Percentiles rank a stretch among this genome's conserved stretches.
Evolutionary conservation across 352 stramenopile genomes (phyloP).

Genomic region (Plasmopara halstedii): DNA sequence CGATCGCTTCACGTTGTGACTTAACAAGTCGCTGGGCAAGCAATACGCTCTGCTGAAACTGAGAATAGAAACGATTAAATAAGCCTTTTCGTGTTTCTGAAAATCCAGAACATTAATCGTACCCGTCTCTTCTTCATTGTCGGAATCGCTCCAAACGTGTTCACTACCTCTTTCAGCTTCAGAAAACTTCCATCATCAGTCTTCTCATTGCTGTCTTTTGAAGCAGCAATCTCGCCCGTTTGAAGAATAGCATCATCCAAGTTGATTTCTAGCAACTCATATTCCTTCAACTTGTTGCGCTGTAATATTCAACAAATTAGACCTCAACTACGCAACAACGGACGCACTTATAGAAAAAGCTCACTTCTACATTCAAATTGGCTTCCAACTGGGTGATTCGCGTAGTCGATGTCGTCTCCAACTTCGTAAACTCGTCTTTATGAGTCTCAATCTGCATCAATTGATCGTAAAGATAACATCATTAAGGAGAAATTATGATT

Average conservation of each 20-base stretch:
- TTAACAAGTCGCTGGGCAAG: conserved; percentile 68
- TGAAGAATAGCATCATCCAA: conserved; percentile 60
- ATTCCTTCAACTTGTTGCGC: conserved; percentile 56
- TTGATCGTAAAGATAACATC: neutral
- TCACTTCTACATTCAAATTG: conserved; percentile 45
- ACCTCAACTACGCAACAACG: neutral
- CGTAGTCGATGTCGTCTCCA: conserved; percentile 61
- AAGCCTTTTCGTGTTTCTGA: neutral
- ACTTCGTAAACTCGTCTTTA: conserved; percentile 57
- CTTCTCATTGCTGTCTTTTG: neutral
- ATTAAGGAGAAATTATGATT: neutral
- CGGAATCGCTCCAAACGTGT: conserved; percentile 59
- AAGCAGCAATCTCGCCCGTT: conserved; percentile 35
- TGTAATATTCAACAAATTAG: conserved; percentile 7
- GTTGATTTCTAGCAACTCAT: conserved; percentile 68
- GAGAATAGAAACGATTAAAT: neutral
- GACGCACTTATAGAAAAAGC: neutral
- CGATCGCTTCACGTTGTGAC: conserved; percentile 42
- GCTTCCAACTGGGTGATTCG: conserved; percentile 51
- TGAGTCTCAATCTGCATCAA: conserved; percentile 43
- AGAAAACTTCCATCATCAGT: neutral
- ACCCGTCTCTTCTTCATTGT: conserved; percentile 59
- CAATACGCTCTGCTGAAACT: conserved; percentile 73
- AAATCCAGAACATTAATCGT: neutral
- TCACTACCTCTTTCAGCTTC: conserved; percentile 38